phyloP scores from a whole-genome alignment of 192 early-diverging fungal species.

The Backusella mclennaniae region DNA sequence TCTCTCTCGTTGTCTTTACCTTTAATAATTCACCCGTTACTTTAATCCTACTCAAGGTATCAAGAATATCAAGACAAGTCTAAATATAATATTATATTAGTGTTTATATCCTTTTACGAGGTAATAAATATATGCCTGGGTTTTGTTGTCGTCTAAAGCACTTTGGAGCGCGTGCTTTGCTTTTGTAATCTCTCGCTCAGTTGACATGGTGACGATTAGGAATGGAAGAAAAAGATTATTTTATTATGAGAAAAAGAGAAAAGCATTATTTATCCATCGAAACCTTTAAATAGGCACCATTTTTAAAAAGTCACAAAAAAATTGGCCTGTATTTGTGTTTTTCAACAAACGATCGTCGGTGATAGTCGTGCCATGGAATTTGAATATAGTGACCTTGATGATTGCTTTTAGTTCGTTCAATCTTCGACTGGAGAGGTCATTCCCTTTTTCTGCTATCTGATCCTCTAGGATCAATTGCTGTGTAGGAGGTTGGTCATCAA shows the following conservation, averaged over 20 bases:
- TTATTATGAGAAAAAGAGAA: not conserved
- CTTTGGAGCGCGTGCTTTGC: conserved; percentile 21
- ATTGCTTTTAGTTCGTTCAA: too few species aligned
- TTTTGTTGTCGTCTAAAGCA: conserved; percentile 15
- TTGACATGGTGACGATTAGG: not conserved
- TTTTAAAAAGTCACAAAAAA: too few species aligned
- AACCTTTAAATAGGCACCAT: too few species aligned
- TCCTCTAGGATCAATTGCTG: too few species aligned
- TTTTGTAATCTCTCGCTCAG: conserved; percentile 21
- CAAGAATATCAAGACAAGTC: conserved; percentile 42
- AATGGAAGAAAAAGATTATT: not conserved
- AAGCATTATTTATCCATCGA: not conserved
- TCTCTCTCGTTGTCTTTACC: conserved; percentile 25
- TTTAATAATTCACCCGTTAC: conserved; percentile 53
- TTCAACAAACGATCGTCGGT: too few species aligned
- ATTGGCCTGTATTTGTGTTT: too few species aligned
- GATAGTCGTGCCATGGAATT: too few species aligned
- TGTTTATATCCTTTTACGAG: not conserved
- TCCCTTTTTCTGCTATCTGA: too few species aligned
- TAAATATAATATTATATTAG: not conserved
- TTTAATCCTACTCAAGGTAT: conserved; percentile 37
- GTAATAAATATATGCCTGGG: not conserved
- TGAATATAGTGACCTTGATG: too few species aligned
- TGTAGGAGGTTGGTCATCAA: too few species aligned
- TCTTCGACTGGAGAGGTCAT: too few species aligned